Evolutionary conservation across 75 land plant genomes (phyloP).

Genomic region (Pinus albicaulis): DNA sequence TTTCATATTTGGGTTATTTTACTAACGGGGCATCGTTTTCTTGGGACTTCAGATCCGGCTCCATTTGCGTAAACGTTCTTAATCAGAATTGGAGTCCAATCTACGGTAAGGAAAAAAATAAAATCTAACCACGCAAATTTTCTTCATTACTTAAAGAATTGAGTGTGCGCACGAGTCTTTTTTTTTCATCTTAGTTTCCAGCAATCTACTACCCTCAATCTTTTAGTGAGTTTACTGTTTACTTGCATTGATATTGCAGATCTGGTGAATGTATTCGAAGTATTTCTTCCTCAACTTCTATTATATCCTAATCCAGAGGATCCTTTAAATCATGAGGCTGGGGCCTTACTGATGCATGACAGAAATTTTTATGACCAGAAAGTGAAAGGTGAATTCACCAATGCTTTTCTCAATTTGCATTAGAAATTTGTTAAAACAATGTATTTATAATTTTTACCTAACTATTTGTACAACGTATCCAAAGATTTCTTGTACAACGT

Average conservation of each 20-base stretch:
- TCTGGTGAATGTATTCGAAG: slow-evolving; percentile 56
- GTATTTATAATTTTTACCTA: background rate
- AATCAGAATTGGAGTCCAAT: slow-evolving; percentile 93
- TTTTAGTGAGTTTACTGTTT: too few species aligned
- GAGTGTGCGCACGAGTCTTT: too few species aligned
- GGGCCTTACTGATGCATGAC: slow-evolving; percentile 42
- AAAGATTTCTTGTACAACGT: too few species aligned
- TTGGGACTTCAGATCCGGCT: slow-evolving; percentile 66
- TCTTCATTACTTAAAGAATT: too few species aligned
- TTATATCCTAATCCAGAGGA: slow-evolving; percentile 49
- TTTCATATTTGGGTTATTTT: too few species aligned
- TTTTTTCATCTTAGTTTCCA: background rate
- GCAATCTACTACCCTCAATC: too few species aligned
- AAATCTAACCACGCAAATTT: too few species aligned
- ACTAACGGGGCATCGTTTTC: too few species aligned
- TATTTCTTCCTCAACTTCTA: slow-evolving; percentile 69
- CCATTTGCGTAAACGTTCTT: slow-evolving; percentile 91
- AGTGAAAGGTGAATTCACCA: slow-evolving; percentile 31
- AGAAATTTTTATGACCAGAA: slow-evolving; percentile 26
- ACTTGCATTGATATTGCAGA: slow-evolving; percentile 14
- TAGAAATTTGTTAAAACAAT: background rate
- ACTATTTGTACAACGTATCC: too few species aligned
- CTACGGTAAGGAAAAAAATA: slow-evolving; percentile 59
- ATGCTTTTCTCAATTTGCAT: background rate
- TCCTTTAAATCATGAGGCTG: slow-evolving; percentile 44